phyloP scores from a whole-genome alignment of 768 basidiomycete genomes.

The Trametes sanguinea region DNA sequence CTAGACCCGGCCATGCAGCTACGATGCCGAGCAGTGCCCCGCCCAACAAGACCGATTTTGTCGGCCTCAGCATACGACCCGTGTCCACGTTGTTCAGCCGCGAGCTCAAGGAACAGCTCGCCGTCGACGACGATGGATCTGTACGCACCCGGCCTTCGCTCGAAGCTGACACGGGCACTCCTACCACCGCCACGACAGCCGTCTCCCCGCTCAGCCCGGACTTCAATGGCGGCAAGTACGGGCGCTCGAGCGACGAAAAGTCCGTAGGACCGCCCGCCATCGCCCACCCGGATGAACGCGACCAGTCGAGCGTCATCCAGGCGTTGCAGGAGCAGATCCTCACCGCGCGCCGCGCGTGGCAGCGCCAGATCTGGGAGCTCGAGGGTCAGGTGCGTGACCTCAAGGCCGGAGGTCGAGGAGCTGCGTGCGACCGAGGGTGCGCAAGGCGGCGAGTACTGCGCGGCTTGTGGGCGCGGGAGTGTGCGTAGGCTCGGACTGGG shows the following conservation, averaged over 20 bases:
- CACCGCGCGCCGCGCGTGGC: constrained; percentile 63
- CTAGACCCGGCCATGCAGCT: background rate
- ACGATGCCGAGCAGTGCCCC: constrained; percentile 59
- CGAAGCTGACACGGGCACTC: constrained; percentile 50
- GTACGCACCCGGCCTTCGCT: constrained; percentile 36
- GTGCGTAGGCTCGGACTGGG: constrained; percentile 2
- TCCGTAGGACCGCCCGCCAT: constrained; percentile 16
- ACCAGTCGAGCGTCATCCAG: constrained; percentile 47
- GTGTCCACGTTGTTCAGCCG: constrained; percentile 76
- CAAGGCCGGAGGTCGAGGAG: constrained; percentile 65
- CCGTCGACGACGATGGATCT: constrained; percentile 23
- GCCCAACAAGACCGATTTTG: constrained; percentile 60
- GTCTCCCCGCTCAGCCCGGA: constrained; percentile 53
- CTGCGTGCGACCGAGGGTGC: constrained; percentile 43
- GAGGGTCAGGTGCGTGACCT: constrained; percentile 73
- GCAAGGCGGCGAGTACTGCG: constrained; percentile 47
- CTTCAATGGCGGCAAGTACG: constrained; percentile 27
- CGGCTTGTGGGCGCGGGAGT: constrained; percentile 58
- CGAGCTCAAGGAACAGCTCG: constrained; percentile 55
- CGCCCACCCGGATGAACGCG: constrained; percentile 37
- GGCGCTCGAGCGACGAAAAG: constrained; percentile 33
- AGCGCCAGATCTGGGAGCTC: constrained; percentile 73
- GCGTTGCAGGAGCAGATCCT: constrained; percentile 63
- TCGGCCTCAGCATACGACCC: constrained; percentile 69
- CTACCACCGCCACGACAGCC: constrained; percentile 49